Evolutionary conservation across 2,329 filamentous ascomycete genomes (phyloP), one percentile per base, ranked within the genome.

Genomic region (Monosporascus cannonballus): DNA sequence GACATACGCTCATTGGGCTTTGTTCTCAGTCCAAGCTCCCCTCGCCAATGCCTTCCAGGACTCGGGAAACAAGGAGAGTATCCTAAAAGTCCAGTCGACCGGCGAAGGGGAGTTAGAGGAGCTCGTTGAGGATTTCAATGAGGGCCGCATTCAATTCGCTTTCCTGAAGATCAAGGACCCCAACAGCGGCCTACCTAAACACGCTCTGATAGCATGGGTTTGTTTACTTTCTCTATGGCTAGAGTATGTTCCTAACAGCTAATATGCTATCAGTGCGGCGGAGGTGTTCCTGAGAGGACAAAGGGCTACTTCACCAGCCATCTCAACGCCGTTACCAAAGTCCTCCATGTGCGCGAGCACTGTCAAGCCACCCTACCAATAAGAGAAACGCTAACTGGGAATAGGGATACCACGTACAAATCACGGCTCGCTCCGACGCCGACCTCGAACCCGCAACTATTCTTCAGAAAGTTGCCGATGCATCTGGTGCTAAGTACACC

Each of bases 301-400:
- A 99, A 97, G 74, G 94, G 94, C 59, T 97, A 97, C 74, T 99
- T 99, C 69, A 96, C 90, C 60, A 96, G 91, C 73, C 93, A 99
- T 73, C 77, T 94, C 47, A 86, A 88, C 55, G 87, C 90, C 47
- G 91, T 97, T 38, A 86, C 91, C 56, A 96, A 96, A 73, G 80
- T 96, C 61, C 82, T 99, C 42, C 92, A 96, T 74, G 64, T 67
- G 48, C 18, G 59, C 55, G 27, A 50, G 51, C 20, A 25, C 17
- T 25, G 39, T 48, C 42, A n/a, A 22, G 24, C 46, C 34, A 6
- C 36, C 27, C n/a, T 47, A 41, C 46, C 24, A 20, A 51, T 47
- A 24, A 47, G 18, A 39, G 55, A 55, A 45, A 59, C 48, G 36
- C 52, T 61, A 37, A 58, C 52, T 48, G 41, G 15, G 61, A 84